Conservation (phyloP, 441 rosid species). For the Croton laevigatus region DNA sequence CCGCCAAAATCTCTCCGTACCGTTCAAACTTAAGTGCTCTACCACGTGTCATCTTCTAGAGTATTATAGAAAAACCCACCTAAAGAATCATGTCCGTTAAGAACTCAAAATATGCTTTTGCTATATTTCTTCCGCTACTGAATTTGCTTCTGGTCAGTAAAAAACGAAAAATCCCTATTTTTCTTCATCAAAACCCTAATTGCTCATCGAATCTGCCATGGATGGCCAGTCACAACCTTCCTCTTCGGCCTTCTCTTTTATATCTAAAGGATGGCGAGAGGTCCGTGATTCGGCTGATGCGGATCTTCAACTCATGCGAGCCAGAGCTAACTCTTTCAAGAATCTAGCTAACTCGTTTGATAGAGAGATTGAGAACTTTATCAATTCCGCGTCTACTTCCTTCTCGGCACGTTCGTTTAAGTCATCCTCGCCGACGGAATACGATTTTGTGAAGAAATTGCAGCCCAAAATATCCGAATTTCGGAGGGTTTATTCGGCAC, state of each 20-base stretch:
- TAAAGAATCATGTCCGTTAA: constrained; percentile 38
- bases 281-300: constrained; percentile 91
- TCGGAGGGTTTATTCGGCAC: constrained; percentile 91
- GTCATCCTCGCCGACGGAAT: constrained; percentile 49
- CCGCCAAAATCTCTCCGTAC: constrained; percentile 11
- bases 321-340: constrained; percentile 81
- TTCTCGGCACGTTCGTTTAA: constrained; percentile 47
- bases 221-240: constrained; percentile 35
- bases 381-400: constrained; percentile 61
- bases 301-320: constrained; percentile 73
- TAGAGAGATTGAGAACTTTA: constrained; percentile 79
- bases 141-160: constrained; percentile 4
- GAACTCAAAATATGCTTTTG: neutral
- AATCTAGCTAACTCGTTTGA: constrained; percentile 81
- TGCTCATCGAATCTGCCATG: constrained; percentile 25
- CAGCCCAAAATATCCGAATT: constrained; percentile 89
- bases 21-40: constrained; percentile 25
- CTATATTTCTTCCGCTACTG: neutral
- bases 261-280: constrained; percentile 87
- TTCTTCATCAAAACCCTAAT: constrained; percentile 8
- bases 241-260: constrained; percentile 64
- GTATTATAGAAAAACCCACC: constrained; percentile 18
- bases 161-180: constrained; percentile 6
- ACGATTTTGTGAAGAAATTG: constrained; percentile 76
- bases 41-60: constrained; percentile 31